phyloP scores from a whole-genome alignment of 169 alveolate genomes.

The Plasmodium coatneyi region DNA sequence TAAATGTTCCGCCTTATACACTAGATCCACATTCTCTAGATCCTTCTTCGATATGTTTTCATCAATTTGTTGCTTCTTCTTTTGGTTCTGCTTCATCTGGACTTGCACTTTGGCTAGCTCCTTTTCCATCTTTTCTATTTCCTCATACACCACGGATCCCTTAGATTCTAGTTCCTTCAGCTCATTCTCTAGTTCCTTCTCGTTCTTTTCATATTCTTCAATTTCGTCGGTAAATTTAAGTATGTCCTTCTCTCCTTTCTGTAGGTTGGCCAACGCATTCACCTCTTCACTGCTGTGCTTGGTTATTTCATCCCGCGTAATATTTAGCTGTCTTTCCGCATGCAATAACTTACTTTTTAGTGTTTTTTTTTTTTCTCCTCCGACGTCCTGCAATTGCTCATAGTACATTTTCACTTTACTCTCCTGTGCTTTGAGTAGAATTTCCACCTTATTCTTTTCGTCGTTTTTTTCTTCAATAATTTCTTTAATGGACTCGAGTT shows the following conservation, averaged over 20 bases:
- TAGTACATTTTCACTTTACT: constrained; percentile 33
- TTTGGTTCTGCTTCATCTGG: constrained; percentile 42
- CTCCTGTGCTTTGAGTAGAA: constrained; percentile 42
- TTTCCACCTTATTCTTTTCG: constrained; percentile 69
- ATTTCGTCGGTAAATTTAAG: constrained; percentile 79
- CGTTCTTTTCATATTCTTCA: constrained; percentile 80
- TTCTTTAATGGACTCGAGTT: constrained; percentile 57
- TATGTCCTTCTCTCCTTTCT: constrained; percentile 79
- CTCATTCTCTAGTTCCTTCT: constrained; percentile 78
- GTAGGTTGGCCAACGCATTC: constrained; percentile 79
- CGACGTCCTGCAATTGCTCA: constrained; percentile 76
- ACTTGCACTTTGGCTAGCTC: constrained; percentile 8
- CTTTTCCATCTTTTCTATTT: constrained; percentile 4
- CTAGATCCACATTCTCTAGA: constrained; percentile 63
- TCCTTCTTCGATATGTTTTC: constrained; percentile 56
- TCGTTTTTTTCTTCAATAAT: constrained; percentile 70
- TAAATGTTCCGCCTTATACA: constrained; percentile 32
- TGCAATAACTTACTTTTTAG: constrained; percentile 71
- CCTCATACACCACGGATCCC: constrained; percentile 70
- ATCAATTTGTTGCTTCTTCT: constrained; percentile 54
- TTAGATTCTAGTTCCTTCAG: constrained; percentile 81
- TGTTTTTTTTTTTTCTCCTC: constrained; percentile 78
- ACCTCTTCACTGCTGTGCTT: constrained; percentile 77
- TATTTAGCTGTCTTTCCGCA: constrained; percentile 76
- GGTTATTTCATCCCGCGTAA: constrained; percentile 66